Evolutionary conservation across 2,329 filamentous ascomycete species (phyloP).

Genomic region (Fusarium mundagurra): DNA sequence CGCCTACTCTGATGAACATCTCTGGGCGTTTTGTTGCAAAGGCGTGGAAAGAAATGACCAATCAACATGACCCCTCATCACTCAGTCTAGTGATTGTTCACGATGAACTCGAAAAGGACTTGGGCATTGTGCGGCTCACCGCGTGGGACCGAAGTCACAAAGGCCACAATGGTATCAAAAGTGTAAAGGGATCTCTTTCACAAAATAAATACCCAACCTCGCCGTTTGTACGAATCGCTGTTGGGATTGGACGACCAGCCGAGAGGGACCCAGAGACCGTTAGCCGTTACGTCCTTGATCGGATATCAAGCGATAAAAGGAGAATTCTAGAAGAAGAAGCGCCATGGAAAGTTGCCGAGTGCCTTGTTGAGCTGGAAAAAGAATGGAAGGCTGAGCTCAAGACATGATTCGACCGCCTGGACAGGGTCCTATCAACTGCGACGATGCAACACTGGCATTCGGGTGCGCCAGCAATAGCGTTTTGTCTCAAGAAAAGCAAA

Average conservation of each 20-base stretch:
- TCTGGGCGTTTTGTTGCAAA: conserved; percentile 76
- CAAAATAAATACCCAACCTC: conserved; percentile 53
- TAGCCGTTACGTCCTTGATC: conserved; percentile 78
- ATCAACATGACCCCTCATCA: conserved; percentile 45
- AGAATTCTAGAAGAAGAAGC: conserved; percentile 61
- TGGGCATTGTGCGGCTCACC: conserved; percentile 74
- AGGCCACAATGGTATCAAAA: conserved; percentile 81
- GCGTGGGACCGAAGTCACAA: conserved; percentile 71
- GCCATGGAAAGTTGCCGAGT: conserved; percentile 61
- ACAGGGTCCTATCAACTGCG: background rate
- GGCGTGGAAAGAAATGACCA: conserved; percentile 70
- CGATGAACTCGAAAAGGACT: conserved; percentile 81
- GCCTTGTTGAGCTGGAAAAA: conserved; percentile 58
- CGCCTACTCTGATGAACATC: conserved; percentile 83
- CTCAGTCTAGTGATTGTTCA: conserved; percentile 79
- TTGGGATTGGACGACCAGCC: conserved; percentile 88
- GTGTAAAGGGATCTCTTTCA: conserved; percentile 63
- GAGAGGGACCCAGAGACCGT: conserved; percentile 75
- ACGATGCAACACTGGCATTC: background rate
- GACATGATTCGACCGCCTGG: conserved; percentile 2
- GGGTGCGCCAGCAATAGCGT: background rate
- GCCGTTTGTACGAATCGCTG: conserved; percentile 70
- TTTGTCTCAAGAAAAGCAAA: background rate
- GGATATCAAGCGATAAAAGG: conserved; percentile 66
- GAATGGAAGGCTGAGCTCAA: conserved; percentile 48